phyloP scores from a whole-genome alignment of 2,329 filamentous ascomycete species.

The Corniculantispora saksenae region DNA sequence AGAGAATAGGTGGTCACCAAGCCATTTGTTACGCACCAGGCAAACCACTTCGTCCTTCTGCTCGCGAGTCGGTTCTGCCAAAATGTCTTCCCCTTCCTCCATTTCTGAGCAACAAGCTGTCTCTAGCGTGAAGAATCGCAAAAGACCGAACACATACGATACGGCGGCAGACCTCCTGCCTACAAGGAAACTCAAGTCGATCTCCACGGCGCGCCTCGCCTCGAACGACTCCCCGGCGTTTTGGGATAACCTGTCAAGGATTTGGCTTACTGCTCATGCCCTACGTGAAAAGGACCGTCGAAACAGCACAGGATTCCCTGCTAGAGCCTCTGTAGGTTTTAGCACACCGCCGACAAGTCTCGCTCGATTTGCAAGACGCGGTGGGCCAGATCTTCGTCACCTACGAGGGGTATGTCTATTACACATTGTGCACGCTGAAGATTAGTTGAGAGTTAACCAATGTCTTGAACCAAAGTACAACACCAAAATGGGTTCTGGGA shows the following conservation, averaged over 20 bases:
- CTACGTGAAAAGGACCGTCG: slow-evolving; percentile 31
- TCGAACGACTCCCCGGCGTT: slow-evolving; percentile 29
- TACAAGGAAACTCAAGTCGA: slow-evolving; percentile 4
- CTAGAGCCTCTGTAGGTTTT: background rate
- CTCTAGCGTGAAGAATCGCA: background rate
- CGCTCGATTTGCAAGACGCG: slow-evolving; percentile 20
- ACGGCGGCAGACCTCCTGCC: background rate
- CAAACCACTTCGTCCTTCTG: background rate
- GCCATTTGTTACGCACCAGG: background rate
- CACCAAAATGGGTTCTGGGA: background rate
- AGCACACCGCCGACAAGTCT: background rate
- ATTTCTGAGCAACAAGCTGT: background rate
- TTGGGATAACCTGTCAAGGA: slow-evolving; percentile 30
- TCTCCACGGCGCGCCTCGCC: background rate
- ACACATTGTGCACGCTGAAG: too few relatives aligned
- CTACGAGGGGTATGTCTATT: slow-evolving; percentile 26
- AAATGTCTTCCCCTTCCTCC: slow-evolving; percentile 2
- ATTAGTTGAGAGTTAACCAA: background rate
- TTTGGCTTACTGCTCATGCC: slow-evolving; percentile 29
- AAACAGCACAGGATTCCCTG: slow-evolving; percentile 18
- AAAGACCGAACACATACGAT: background rate
- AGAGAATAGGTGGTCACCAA: background rate
- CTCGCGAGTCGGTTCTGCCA: too few relatives aligned
- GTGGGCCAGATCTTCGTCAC: slow-evolving; percentile 27
- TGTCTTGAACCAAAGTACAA: background rate